Evolutionary conservation across 495 filamentous ascomycete species (phyloP), one percentile per base, ranked within the genome.

Genomic region (Xeromyces bisporus): DNA sequence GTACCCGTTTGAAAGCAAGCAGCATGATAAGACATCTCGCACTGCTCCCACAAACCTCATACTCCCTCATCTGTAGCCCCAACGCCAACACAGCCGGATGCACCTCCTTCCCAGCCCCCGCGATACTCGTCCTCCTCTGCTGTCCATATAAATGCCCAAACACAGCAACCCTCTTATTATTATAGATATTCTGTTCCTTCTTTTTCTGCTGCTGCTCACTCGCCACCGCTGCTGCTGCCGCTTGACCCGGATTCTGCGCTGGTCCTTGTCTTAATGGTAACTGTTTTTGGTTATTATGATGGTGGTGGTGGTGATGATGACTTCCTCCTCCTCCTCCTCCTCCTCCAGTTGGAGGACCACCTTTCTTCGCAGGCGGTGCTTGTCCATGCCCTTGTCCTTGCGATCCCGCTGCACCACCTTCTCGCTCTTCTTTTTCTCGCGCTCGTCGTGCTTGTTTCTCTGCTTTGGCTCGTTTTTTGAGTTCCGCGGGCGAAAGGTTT

Each of bases 41-140:
- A 47, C 76, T 93, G 45, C 83, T 91, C 24, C 92, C 91, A 40
- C 80, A 86, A 29, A 97, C 70, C 4, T 73, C 67, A 55, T 93
- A 93, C 32, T 75, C 79, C 40, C 79, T 77, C 65, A 94, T 82
- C 53, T 96, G 82, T 42, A 93, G 66, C 1, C 87, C 89, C 14
- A 94, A 56, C 0, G 80, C 73, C 35, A 93, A 55, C 6, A 96
- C 75, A 1, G 83, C 74, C 2, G 85, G 84, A 46, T 97, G 85
- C 12, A 97, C 77, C 43, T 94, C 86, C 47, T 87, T 89, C 18
- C 73, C 67, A 8, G 78, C 81, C 14, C 78, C 79, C 1, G 74
- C 73, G 17, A 85, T 59, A 5, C 71, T 73, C 32, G 77, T 78
- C 34, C 75, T 64, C 39, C 77, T 53, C 15, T 65, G 71, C 23